Conservation (phyloP, 1,284 basidiomycete genomes). For the Malassezia vespertilionis region DNA sequence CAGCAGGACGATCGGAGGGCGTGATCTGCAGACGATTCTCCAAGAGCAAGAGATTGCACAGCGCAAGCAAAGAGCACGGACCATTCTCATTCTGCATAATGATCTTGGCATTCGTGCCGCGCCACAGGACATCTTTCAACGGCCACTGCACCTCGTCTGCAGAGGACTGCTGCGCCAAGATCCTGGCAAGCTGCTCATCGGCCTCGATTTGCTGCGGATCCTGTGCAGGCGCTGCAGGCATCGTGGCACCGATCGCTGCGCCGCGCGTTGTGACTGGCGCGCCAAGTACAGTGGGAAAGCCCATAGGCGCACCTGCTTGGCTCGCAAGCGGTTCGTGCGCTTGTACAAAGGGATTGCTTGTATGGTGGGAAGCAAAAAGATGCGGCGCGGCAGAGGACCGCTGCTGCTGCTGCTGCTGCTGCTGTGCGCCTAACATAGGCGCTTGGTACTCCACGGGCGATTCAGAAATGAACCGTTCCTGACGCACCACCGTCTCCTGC, state of each 20-base stretch:
- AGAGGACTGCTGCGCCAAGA: background rate
- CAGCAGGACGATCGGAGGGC: slow-evolving; percentile 56
- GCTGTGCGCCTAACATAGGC: no score
- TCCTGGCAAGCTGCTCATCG: slow-evolving; percentile 6
- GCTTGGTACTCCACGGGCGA: no score
- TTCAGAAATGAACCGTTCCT: no score
- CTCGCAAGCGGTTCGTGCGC: no score
- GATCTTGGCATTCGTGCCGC: slow-evolving; percentile 26
- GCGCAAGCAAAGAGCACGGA: slow-evolving; percentile 79
- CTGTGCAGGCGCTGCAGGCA: background rate
- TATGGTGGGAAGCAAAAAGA: no score
- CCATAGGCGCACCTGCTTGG: background rate
- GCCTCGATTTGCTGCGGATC: slow-evolving; percentile 7
- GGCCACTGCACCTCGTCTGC: slow-evolving; percentile 35
- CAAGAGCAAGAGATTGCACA: slow-evolving; percentile 49
- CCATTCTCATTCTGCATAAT: slow-evolving; percentile 52
- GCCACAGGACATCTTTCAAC: slow-evolving; percentile 32
- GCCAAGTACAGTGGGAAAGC: background rate
- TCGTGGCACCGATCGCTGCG: background rate
- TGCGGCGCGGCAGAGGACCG: no score
- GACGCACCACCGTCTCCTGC: no score
- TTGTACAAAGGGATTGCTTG: no score
- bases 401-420: no score
- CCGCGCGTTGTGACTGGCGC: background rate
- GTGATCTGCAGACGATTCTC: slow-evolving; percentile 43